Base-by-base conservation (phyloP, 306 rosid species). In the Cercis canadensis region DNA sequence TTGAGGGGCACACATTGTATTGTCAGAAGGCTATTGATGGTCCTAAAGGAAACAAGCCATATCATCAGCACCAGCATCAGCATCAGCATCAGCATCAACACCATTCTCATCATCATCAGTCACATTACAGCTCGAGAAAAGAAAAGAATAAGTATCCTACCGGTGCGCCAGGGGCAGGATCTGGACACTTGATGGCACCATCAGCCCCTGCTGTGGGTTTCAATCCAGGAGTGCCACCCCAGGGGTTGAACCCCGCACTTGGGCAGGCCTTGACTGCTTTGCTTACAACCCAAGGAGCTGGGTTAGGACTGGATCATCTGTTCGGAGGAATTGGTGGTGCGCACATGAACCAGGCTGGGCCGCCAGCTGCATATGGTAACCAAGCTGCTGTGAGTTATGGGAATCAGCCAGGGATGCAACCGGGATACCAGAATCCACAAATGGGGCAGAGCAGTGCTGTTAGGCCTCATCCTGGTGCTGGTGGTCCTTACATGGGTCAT, bases 401-500 rank as follows among this genome's bases (percentile, higher is more conserved):
- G 24, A 81, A 75, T 67, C 92, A 88, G 19, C 90, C 80, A 0
- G 84, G 75, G 58, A 75, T 87, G 89, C 92, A 87, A 70, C 84
- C 62, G 8, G 85, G 75, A 0, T 88, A 88, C 73, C 89, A 82
- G 84, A 87, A 87, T 70, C 89, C 92, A 41, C 92, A 88, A 69
- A 70, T 85, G 88, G 90, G 90, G 18, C 92, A 85, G 77, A 61
- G 80, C 62, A 69, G 87, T 76, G 81, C 77, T 61, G 83, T 69
- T 17, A 78, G 92, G 71, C 92, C 92, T 67, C 90, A 87, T 39
- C 92, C 88, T 18, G 92, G 90, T 66, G 17, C 83, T 11, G 92
- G 90, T 2, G 82, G 88, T 57, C 92, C 90, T 62, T 88, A 88
- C 78, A 85, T 80, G 92, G 90, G 90, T 76, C 92, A 88, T 37